Evolutionary conservation across 2,329 filamentous ascomycete genomes (phyloP), one percentile per base, ranked within the genome.

Genomic region (Fusarium pseudonygamai): DNA sequence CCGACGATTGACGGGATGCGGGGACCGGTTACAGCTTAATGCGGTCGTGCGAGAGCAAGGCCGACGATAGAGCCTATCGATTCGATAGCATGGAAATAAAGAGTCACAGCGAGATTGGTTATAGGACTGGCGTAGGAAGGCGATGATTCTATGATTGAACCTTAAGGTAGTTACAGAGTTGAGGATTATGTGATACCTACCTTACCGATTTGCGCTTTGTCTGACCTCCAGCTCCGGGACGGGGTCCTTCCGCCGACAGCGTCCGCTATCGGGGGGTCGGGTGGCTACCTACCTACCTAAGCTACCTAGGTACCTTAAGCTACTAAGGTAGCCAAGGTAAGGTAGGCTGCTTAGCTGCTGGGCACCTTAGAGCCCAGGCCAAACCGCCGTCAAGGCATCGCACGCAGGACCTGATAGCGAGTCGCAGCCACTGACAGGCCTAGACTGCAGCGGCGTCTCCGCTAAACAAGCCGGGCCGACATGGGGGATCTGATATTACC

Each of bases 1-100:
- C 50, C 58, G 67, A 77, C 65, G 67, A 77, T 74, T 74, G 74
- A 75, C 69, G 69, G 53, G 65, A 75, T 77, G 76, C 77, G 77
- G 76, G 76, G 50, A 61, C 32, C 49, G 60, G 61, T 59, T 55
- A 42, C 68, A 74, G 70, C 64, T 77, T 70, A 64, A 67, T 52
- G 59, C 64, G 70, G 68, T 64, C 37, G 67, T 67, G 53, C 49
- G 59, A 50, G 58, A 66, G 49, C 60, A 52, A 47, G 50, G 61
- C 69, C 58, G 60, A 66, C 40, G 52, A 50, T n/a, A 56, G 59
- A 67, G 49, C 60, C 65, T 74, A 64, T 76, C 56, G 62, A 45
- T 63, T 67, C 53, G 28, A 67, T 47, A 40, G 20, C 36, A 50
- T 28, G 28, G n/a, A 26, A 32, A 24, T n/a, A 26, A 40, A 24